A percentile compares a stretch with the other conserved stretches of the same genome.
Conservation (phyloP, 2,329 filamentous ascomycete species). For the Nakataea oryzae region DNA sequence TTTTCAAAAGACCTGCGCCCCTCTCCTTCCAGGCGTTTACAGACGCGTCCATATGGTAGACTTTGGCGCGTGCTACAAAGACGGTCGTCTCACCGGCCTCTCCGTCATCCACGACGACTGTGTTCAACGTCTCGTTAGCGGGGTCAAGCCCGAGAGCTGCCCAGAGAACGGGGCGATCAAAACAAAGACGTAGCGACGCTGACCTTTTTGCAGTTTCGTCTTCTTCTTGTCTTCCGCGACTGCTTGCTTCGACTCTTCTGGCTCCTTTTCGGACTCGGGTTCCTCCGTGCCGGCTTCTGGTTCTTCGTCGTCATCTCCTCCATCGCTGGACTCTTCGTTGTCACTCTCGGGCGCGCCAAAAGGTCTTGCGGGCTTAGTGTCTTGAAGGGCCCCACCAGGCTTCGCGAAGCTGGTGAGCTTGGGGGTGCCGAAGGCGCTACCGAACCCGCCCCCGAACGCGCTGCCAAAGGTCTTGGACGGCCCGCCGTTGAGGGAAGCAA, state of each 20-base stretch:
- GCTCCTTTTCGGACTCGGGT: slow-evolving; percentile 24
- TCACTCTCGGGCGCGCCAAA: slow-evolving; percentile 70
- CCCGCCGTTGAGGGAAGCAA: slow-evolving; percentile 28
- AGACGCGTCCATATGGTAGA: slow-evolving; percentile 67
- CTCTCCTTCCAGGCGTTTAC: slow-evolving; percentile 80
- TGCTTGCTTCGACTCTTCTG: slow-evolving; percentile 33
- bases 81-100: slow-evolving; percentile 74
- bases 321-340: slow-evolving; percentile 37
- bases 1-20: slow-evolving; percentile 71
- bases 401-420: slow-evolving; percentile 62
- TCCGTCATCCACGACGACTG: slow-evolving; percentile 69
- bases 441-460: slow-evolving; percentile 30
- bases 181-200: slow-evolving; percentile 15
- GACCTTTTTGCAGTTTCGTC: slow-evolving; percentile 59
- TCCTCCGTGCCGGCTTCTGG: slow-evolving; percentile 25
- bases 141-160: background rate
- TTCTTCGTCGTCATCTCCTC: slow-evolving; percentile 21
- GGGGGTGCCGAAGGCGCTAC: slow-evolving; percentile 22
- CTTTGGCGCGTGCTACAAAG: slow-evolving; percentile 68
- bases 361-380: slow-evolving; percentile 53
- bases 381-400: slow-evolving; percentile 37
- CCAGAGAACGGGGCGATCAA: background rate
- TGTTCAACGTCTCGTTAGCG: slow-evolving; percentile 16
- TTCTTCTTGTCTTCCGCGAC: slow-evolving; percentile 52
- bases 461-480: slow-evolving; percentile 36